Evolutionary conservation across 108 stramenopile genomes (phyloP).

Genomic region (Pseudonitzschia multistriata): DNA sequence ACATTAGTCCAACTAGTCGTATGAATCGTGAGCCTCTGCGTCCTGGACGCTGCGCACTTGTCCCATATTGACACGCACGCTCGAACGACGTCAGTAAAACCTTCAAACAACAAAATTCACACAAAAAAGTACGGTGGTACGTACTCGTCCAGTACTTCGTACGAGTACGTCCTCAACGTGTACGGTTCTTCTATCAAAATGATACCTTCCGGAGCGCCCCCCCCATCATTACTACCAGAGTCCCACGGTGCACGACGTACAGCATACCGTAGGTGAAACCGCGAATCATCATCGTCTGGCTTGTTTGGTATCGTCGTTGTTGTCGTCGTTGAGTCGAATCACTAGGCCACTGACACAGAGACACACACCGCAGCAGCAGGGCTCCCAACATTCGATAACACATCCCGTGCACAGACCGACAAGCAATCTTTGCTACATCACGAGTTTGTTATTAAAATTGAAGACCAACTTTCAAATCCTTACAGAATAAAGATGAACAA

Average conservation of each 20-base stretch:
- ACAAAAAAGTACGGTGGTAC: no score
- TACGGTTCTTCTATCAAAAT: no score
- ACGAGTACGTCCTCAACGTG: no score
- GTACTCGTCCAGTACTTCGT: no score
- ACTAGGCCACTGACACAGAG: not conserved
- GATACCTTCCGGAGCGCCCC: not conserved
- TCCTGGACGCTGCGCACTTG: not conserved
- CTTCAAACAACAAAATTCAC: not conserved
- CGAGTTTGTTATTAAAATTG: no score
- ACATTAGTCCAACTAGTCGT: no score
- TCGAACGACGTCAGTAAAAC: slow-evolving; percentile 3
- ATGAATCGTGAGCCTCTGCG: not conserved
- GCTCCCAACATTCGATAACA: not conserved
- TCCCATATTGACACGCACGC: slow-evolving; percentile 1
- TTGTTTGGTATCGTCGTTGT: not conserved
- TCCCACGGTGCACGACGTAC: no score
- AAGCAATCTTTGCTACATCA: not conserved
- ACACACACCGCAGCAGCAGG: slow-evolving; percentile 2
- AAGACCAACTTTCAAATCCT: no score
- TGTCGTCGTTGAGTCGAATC: not conserved
- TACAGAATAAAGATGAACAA: slow-evolving; percentile 23
- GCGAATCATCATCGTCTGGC: not conserved
- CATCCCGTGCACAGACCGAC: no score
- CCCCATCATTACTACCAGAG: no score
- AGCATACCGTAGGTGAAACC: no score